Base-by-base conservation (phyloP, 495 filamentous ascomycete genomes). In the Aspergillus cavernicola region DNA sequence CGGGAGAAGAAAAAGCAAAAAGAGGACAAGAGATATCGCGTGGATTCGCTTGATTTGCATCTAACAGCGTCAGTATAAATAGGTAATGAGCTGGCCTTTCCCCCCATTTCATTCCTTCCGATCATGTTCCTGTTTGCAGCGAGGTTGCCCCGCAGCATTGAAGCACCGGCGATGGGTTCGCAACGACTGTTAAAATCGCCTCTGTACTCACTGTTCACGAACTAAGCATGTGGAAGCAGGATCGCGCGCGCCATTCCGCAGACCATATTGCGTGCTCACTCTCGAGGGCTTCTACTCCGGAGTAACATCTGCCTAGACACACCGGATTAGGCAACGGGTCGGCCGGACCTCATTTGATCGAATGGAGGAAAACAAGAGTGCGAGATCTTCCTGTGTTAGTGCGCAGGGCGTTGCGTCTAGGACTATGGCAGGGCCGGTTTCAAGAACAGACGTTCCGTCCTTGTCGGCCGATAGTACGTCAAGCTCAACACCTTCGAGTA, bases 151-250 rank as follows among this genome's bases (percentile, higher is more conserved):
- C 53, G 46, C 44, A 33, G 15, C 37, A 18, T 39, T 10, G 53
- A 44, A 47, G 40, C 20, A 29, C 31, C 36, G 45, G 31, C 18
- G 15, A 23, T 42, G 32, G 39, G 23, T 32, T 52, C 54, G 47
- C 50, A 50, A 29, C 38, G 24, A 54, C 47, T 51, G 39, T 55
- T 38, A 36, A 43, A 16, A 44, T 43, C 41, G 51, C 44, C 38
- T 53, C 32, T 33, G 44, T 51, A 28, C 52, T 58, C 49, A 43
- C 56, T 24, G 43, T 54, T 51, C 55, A 31, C 33, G 56, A 52
- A 56, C 56, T 59, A 59, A 62, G 47, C n/a, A 58, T 62, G 45
- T 59, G 60, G 49, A 41, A 56, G 56, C 60, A 59, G 56, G 56
- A 49, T 57, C 53, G 46, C 50, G 32, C 47, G 23, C 15, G 29